These are phyloP conservation scores for Drechslera avenae DNA, from an alignment of 2,329 filamentous ascomycete genomes.

Conservation along the genomic window DNA sequence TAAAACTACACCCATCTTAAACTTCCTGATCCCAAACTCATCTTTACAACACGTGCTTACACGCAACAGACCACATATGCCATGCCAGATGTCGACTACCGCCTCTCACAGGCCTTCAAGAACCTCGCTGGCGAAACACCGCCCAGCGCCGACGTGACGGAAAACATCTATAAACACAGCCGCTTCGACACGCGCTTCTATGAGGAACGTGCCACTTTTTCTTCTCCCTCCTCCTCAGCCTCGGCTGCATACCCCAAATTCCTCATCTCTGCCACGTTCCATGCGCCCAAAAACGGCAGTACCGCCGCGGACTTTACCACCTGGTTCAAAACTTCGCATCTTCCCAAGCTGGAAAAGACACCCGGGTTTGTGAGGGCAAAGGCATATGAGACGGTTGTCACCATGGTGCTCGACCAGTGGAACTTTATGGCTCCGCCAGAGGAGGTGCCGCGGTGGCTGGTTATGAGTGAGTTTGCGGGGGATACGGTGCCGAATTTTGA, in stretches of 20 bases:
- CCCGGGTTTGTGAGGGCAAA: constrained; percentile 30
- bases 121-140: constrained; percentile 28
- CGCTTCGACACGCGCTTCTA: constrained; percentile 39
- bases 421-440: constrained; percentile 13
- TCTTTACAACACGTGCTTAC: too few species aligned
- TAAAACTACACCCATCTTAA: background rate
- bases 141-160: constrained; percentile 25
- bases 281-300: constrained; percentile 8
- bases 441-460: constrained; percentile 23
- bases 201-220: constrained; percentile 2
- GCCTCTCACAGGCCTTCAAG: constrained; percentile 27
- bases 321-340: constrained; percentile 32
- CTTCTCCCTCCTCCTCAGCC: background rate
- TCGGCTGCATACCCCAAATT: constrained; percentile 3
- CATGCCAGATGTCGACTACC: constrained; percentile 31
- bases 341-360: constrained; percentile 9
- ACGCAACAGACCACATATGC: constrained; percentile 33
- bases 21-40: too few species aligned
- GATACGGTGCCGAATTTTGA: constrained; percentile 28
- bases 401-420: constrained; percentile 28
- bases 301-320: constrained; percentile 28
- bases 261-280: constrained; percentile 18
- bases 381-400: constrained; percentile 23
- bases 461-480: constrained; percentile 32
- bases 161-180: constrained; percentile 30